These are phyloP conservation scores for Talaromyces sp. DNA, from an alignment of 2,329 filamentous ascomycete species.

Conservation along the genomic window DNA sequence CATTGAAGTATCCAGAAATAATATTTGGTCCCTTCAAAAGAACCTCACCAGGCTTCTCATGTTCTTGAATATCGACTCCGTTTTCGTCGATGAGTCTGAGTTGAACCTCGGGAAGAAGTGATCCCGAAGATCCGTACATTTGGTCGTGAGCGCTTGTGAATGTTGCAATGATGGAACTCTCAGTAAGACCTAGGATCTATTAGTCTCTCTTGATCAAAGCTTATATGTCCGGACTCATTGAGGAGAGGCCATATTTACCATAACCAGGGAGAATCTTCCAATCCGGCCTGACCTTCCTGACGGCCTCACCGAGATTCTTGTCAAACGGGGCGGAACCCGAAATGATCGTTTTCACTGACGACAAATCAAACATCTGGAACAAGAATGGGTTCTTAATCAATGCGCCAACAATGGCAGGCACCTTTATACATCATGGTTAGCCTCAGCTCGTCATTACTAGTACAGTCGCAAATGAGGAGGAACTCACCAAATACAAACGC, in stretches of 20 bases:
- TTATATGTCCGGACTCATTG: background rate
- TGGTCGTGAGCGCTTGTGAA: conserved; percentile 57
- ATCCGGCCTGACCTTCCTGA: background rate
- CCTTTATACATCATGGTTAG: background rate
- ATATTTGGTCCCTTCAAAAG: conserved; percentile 70
- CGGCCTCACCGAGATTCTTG: background rate
- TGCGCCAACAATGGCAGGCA: background rate
- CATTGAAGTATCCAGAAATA: conserved; percentile 75
- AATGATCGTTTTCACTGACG: background rate
- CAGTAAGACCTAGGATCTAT: conserved; percentile 56
- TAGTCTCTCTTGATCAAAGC: background rate
- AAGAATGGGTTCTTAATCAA: conserved; percentile 6
- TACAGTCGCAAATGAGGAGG: background rate
- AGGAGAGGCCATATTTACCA: background rate
- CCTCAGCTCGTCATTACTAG: background rate
- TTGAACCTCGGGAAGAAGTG: conserved; percentile 59
- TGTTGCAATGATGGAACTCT: conserved; percentile 63
- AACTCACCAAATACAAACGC: conserved; percentile 59
- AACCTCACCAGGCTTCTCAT: conserved; percentile 71
- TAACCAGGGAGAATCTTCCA: conserved; percentile 1
- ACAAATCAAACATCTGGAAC: background rate
- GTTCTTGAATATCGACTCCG: conserved; percentile 63
- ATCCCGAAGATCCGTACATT: conserved; percentile 66
- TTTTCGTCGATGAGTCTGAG: conserved; percentile 64
- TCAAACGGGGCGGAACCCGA: background rate